These are phyloP conservation scores for Podospora sp. DNA, from an alignment of 495 filamentous ascomycete genomes.

Conservation along the genomic window DNA sequence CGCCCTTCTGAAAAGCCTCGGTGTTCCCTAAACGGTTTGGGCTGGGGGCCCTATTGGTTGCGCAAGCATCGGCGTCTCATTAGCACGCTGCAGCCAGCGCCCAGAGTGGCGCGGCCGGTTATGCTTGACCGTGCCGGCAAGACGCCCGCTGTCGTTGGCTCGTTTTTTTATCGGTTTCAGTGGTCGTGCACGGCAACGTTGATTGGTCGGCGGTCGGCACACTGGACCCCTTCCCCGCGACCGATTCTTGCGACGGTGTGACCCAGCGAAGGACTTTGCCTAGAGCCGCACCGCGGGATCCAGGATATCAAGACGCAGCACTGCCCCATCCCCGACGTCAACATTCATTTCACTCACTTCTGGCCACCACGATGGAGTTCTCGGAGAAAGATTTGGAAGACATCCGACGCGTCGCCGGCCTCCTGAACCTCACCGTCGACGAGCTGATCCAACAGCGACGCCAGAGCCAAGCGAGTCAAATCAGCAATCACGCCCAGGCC, in stretches of 20 bases:
- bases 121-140: constrained; percentile 27
- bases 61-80: constrained; percentile 11
- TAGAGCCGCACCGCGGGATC: constrained; percentile 23
- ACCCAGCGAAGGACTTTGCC: constrained; percentile 10
- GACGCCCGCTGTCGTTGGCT: constrained; percentile 25
- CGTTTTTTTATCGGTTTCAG: constrained; percentile 34
- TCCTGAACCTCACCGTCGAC: constrained; percentile 35
- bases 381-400: constrained; percentile 31
- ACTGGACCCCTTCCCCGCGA: constrained; percentile 19
- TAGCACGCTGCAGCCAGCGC: constrained; percentile 22
- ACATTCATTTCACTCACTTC: not conserved
- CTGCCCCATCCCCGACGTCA: not conserved
- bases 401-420: constrained; percentile 34
- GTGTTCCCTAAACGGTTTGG: constrained; percentile 12
- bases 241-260: constrained; percentile 17
- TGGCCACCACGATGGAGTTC: constrained; percentile 29
- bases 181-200: constrained; percentile 10
- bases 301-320: constrained; percentile 25
- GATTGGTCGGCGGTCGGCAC: constrained; percentile 26
- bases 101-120: constrained; percentile 21
- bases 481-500: constrained; percentile 6
- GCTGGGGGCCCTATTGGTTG: constrained; percentile 27
- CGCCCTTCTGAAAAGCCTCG: not conserved
- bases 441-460: constrained; percentile 35
- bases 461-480: not conserved